Evolutionary conservation across 345 rosid genomes (phyloP), one percentile per base, ranked within the genome.

Genomic region (Microcos paniculata): DNA sequence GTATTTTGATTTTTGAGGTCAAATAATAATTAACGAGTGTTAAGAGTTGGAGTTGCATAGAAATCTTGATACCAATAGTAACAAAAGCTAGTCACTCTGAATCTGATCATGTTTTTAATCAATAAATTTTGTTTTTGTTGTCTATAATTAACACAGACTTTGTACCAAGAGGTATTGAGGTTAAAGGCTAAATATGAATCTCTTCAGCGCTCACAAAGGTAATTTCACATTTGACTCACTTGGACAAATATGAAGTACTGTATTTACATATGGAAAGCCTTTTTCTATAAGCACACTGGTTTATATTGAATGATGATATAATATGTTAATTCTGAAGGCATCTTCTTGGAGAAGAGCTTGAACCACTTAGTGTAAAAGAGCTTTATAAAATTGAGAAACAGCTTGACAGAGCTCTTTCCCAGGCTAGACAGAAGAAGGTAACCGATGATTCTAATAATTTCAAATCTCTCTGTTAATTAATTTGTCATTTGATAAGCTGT

Each of bases 331-430:
- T 16, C 0, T 19, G 1, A 23, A 86, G 87, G 81, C 77, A 84
- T 66, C 69, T 82, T 21, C 81, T 73, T 42, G 89, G 87, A 62
- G 84, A 84, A 78, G 85, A 84, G 58, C 85, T 86, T 49, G 85
- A 52, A 64, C 23, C 28, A 8, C 84, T 86, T 31, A 70, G 28
- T 8, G 14, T 74, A 8, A 84, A 86, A 64, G 84, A 86, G 65
- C 71, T 86, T 62, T 71, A 84, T n/a, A 84, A 84, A 77, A 71
- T 78, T 57, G 87, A 86, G 82, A 86, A 82, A 68, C 79, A 74
- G 69, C 80, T 84, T 19, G 89, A 82, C 43, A 76, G 64, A 70
- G 76, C 87, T 56, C 85, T 86, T 42, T 78, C 78, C 4, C 72
- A 74, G 26, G 75, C 81, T 13, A 80, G 85, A 74, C 73, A 84